Evolutionary conservation across 139 green algal species (phyloP).

Genomic region (Picochlorum sp.): DNA sequence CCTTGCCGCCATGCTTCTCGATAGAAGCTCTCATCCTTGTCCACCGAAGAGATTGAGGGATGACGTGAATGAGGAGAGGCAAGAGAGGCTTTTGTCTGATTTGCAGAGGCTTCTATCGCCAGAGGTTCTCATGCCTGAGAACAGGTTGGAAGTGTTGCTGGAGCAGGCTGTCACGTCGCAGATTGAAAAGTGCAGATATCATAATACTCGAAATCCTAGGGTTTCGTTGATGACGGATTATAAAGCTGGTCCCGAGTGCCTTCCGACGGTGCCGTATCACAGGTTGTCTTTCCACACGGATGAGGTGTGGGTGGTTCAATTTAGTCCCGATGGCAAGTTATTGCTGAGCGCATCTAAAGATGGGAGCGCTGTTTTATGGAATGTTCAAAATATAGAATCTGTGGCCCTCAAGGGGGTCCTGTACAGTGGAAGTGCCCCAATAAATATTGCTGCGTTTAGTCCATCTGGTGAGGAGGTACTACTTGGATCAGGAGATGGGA

Average conservation of each 20-base stretch:
- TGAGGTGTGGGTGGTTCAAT: slow-evolving; percentile 40
- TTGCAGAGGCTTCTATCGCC: slow-evolving; percentile 33
- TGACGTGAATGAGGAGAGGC: slow-evolving; percentile 1
- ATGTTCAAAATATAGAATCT: not conserved
- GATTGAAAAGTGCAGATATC: slow-evolving; percentile 49
- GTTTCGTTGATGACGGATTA: slow-evolving; percentile 67
- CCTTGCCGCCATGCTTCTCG: slow-evolving; percentile 22
- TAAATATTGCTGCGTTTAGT: slow-evolving; percentile 46
- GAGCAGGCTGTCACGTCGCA: slow-evolving; percentile 41
- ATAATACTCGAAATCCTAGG: slow-evolving; percentile 40
- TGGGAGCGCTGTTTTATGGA: slow-evolving; percentile 54
- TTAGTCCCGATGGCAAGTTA: slow-evolving; percentile 21
- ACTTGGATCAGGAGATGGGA: slow-evolving; percentile 22
- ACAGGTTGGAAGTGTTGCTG: slow-evolving; percentile 57
- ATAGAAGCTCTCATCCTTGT: slow-evolving; percentile 3
- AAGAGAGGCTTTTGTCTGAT: slow-evolving; percentile 24
- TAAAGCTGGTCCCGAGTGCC: slow-evolving; percentile 55
- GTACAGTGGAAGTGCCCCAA: slow-evolving; percentile 10
- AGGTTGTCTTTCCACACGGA: slow-evolving; percentile 27
- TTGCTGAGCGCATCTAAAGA: slow-evolving; percentile 76
- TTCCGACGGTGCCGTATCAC: slow-evolving; percentile 49
- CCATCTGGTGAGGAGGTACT: slow-evolving; percentile 39
- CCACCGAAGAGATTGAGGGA: slow-evolving; percentile 6
- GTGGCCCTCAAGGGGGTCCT: slow-evolving; percentile 5
- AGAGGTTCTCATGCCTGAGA: slow-evolving; percentile 55